Evolutionary conservation across 2,329 filamentous ascomycete genomes (phyloP).

Genomic region (Fusarium brachygibbosum): DNA sequence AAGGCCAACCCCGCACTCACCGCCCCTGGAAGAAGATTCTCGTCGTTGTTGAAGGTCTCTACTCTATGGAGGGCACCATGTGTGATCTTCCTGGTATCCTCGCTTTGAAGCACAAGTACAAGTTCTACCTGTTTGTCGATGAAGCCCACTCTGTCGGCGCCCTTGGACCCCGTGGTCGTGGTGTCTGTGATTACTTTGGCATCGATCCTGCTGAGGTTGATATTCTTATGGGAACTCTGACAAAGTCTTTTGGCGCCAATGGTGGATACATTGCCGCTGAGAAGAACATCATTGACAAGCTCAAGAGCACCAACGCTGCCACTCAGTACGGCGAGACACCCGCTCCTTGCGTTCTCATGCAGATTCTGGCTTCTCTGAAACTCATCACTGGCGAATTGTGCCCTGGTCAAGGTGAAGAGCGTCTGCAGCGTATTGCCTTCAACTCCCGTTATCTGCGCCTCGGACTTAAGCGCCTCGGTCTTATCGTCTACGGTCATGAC

Average conservation of each 20-base stretch:
- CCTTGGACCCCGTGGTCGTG: slow-evolving; percentile 86
- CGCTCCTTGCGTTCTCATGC: slow-evolving; percentile 86
- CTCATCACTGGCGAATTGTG: slow-evolving; percentile 90
- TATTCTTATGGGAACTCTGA: slow-evolving; percentile 97
- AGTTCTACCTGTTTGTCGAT: slow-evolving; percentile 95
- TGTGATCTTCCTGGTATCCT: slow-evolving; percentile 94
- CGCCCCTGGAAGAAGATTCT: slow-evolving; percentile 99
- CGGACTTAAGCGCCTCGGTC: slow-evolving; percentile 94
- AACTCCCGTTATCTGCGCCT: slow-evolving; percentile 98
- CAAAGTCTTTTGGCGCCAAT: slow-evolving; percentile 98
- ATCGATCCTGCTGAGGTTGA: slow-evolving; percentile 90
- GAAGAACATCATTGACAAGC: slow-evolving; percentile 91
- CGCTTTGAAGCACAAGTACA: slow-evolving; percentile 92
- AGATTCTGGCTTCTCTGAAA: slow-evolving; percentile 87
- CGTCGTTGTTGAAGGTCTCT: slow-evolving; percentile 94
- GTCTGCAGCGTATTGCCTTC: slow-evolving; percentile 94
- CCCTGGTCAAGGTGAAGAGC: slow-evolving; percentile 94
- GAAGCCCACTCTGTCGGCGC: slow-evolving; percentile 97
- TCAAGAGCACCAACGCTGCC: slow-evolving; percentile 86
- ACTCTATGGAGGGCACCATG: slow-evolving; percentile 99
- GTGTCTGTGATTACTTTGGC: slow-evolving; percentile 97
- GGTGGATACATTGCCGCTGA: slow-evolving; percentile 94
- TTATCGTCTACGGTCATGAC: slow-evolving; percentile 97
- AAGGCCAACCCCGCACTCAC: slow-evolving; percentile 97
- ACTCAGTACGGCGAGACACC: slow-evolving; percentile 90